A percentile compares a stretch with the other conserved stretches of the same genome.
phyloP scores from a whole-genome alignment of 805 yeast species.

The Spathaspora arborariae region DNA sequence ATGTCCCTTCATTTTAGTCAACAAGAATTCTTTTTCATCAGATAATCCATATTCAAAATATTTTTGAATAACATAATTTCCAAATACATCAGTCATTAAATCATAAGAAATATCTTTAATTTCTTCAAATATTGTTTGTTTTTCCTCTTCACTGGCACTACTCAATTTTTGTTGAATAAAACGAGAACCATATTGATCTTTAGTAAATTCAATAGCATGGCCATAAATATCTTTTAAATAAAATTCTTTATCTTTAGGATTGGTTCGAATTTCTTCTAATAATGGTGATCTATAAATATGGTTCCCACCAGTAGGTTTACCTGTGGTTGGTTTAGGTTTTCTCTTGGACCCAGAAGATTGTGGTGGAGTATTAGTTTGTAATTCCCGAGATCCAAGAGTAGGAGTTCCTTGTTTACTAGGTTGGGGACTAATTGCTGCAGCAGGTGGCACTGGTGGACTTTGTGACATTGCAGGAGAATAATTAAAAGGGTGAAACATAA shows the following conservation, averaged over 20 bases:
- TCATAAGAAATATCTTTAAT: constrained; percentile 70
- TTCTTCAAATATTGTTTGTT: constrained; percentile 80
- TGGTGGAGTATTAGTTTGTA: not conserved
- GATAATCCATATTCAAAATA: constrained; percentile 79
- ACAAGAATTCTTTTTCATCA: constrained; percentile 64
- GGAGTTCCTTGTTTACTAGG: constrained; percentile 1
- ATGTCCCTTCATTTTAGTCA: constrained; percentile 69
- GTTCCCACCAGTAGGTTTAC: constrained; percentile 22
- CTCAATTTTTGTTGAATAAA: constrained; percentile 89
- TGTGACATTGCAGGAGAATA: constrained; percentile 42
- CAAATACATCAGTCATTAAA: constrained; percentile 94
- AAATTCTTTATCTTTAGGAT: constrained; percentile 54
- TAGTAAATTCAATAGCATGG: constrained; percentile 84
- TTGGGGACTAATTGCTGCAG: not conserved
- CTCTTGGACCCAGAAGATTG: not conserved
- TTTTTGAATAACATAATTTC: constrained; percentile 95
- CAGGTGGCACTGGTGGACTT: constrained; percentile 14
- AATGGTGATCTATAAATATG: constrained; percentile 73
- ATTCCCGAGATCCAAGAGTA: not conserved
- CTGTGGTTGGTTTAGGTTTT: constrained; percentile 2
- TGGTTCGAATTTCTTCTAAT: constrained; percentile 79
- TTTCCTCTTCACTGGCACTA: constrained; percentile 59
- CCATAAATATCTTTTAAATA: constrained; percentile 74
- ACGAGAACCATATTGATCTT: constrained; percentile 96
- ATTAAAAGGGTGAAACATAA: constrained; percentile 47